A percentile compares a stretch with the other conserved stretches of the same genome.
Evolutionary conservation across 495 filamentous ascomycete genomes (phyloP).

Genomic region (Alectoria sarmentosa): DNA sequence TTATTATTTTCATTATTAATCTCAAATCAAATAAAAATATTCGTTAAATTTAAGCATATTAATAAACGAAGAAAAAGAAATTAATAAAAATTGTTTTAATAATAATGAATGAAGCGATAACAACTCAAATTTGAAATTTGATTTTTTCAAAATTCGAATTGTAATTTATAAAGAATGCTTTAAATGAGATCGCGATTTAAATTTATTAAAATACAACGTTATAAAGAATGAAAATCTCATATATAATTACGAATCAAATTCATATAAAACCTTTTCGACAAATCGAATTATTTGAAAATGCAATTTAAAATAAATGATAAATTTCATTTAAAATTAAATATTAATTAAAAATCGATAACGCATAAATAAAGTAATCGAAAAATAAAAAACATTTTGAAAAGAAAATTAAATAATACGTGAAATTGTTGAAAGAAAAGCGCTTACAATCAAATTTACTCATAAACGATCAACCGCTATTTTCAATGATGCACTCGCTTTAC

Average conservation of each 20-base stretch:
- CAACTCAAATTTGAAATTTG: slow-evolving; percentile 69
- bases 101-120: slow-evolving; percentile 65
- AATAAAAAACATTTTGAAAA: slow-evolving; percentile 69
- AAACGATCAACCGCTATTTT: slow-evolving; percentile 49
- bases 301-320: slow-evolving; percentile 67
- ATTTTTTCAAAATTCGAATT: slow-evolving; percentile 46
- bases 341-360: no score
- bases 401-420: no score
- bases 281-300: slow-evolving; percentile 64
- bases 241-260: slow-evolving; percentile 40
- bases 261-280: slow-evolving; percentile 55
- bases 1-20: no score
- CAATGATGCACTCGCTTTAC: slow-evolving; percentile 44
- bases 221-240: slow-evolving; percentile 57
- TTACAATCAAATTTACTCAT: slow-evolving; percentile 52
- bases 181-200: slow-evolving; percentile 44
- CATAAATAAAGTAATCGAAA: slow-evolving; percentile 66
- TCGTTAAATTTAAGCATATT: no score
- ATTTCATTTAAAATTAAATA: no score
- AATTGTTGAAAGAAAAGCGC: slow-evolving; percentile 69
- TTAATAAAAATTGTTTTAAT: slow-evolving; percentile 63
- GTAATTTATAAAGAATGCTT: slow-evolving; percentile 63
- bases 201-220: slow-evolving; percentile 55
- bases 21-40: no score
- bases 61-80: no score